A percentile compares a stretch with the other conserved stretches of the same genome.
Conservation (phyloP, 2,329 filamentous ascomycete species). For the Gremmenia infestans region DNA sequence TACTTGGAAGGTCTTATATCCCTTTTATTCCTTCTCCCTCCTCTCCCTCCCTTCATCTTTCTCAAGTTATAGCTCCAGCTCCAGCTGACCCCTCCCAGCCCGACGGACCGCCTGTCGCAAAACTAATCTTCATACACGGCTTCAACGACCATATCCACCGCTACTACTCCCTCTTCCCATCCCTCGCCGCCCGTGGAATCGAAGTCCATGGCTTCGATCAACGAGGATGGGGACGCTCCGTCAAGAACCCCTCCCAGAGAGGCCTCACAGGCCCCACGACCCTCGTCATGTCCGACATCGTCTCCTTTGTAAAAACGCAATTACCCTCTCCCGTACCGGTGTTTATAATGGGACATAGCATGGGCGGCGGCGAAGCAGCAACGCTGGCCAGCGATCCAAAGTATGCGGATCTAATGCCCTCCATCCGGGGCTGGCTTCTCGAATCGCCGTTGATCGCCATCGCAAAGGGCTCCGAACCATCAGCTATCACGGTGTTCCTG, state of each 20-base stretch:
- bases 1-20: conserved; percentile 28
- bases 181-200: conserved; percentile 66
- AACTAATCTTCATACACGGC: conserved; percentile 79
- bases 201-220: conserved; percentile 78
- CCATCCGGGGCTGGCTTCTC: conserved; percentile 68
- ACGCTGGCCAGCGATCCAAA: conserved; percentile 48
- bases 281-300: conserved; percentile 72
- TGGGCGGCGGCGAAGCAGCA: conserved; percentile 79
- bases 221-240: conserved; percentile 80
- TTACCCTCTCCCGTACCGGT: conserved; percentile 53
- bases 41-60: neutral
- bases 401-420: conserved; percentile 50
- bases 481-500: conserved; percentile 53
- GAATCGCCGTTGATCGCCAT: conserved; percentile 78
- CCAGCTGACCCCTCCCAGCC: conserved; percentile 19
- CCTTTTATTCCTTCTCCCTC: neutral
- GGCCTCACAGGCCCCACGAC: conserved; percentile 71
- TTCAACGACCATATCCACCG: conserved; percentile 82
- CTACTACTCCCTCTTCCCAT: conserved; percentile 70
- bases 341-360: conserved; percentile 86
- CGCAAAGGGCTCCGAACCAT: conserved; percentile 59
- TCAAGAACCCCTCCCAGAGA: conserved; percentile 52
- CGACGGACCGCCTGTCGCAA: conserved; percentile 47
- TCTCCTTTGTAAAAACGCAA: conserved; percentile 63
- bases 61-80: neutral